Conservation (phyloP, 2,329 filamentous ascomycete species). For the Gliomastix tumulicola region DNA sequence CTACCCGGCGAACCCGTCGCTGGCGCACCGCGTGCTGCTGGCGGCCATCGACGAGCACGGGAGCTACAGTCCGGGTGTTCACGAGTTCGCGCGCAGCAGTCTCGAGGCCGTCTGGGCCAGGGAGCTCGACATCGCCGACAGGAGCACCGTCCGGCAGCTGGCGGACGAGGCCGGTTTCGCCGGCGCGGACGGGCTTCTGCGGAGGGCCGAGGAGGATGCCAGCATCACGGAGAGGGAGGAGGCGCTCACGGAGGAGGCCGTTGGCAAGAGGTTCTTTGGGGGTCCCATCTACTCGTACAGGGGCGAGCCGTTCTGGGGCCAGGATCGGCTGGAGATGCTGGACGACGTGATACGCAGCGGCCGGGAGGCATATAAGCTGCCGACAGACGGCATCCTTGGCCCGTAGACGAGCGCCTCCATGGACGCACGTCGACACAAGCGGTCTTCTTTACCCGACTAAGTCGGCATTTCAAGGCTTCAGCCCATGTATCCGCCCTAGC, state of each 20-base stretch:
- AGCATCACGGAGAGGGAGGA: conserved; percentile 3
- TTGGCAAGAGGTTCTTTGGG: conserved; percentile 11
- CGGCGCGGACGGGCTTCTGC: conserved; percentile 2
- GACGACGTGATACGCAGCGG: conserved; percentile 14
- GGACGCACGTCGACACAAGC: too few species aligned
- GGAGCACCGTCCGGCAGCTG: conserved; percentile 4
- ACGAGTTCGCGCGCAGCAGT: conserved; percentile 6
- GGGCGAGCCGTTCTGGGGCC: conserved; percentile 16
- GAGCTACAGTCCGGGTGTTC: conserved; percentile 4
- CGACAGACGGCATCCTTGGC: too few species aligned
- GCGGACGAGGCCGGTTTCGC: conserved; percentile 6
- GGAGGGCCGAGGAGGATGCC: conserved; percentile 1
- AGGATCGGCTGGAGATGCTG: conserved; percentile 14
- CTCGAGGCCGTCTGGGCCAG: conserved; percentile 7
- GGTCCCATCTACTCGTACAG: conserved; percentile 13
- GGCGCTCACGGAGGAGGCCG: conserved; percentile 8
- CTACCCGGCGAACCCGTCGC: conserved; percentile 16
- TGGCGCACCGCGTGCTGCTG: conserved; percentile 13
- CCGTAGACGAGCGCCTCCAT: too few species aligned
- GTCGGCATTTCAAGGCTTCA: too few species aligned
- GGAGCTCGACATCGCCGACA: conserved; percentile 7
- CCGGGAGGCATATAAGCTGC: background rate
- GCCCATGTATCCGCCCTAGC: too few species aligned
- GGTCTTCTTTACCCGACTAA: too few species aligned
- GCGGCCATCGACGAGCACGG: conserved; percentile 3